Base-by-base conservation (phyloP, 2,329 filamentous ascomycete genomes). In the Mycosphaerella sp. region DNA sequence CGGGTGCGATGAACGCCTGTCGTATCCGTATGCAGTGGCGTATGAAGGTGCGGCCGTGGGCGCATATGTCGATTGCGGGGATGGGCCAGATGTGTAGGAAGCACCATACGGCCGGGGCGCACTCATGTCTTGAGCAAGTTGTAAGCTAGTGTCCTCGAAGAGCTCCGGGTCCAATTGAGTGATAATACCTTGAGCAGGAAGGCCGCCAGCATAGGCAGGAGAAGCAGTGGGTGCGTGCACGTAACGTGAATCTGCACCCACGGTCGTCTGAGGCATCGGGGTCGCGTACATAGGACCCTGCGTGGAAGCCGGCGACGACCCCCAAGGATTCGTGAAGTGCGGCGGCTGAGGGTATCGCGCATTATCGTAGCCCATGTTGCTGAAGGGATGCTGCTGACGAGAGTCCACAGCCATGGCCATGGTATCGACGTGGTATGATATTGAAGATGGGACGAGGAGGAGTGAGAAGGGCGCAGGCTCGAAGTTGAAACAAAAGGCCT, bases 361-460 rank as follows among this genome's bases (percentile, higher is more conserved):
- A 71, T 82, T 79, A 71, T 92, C 88, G 78, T 92, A 93, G 72
- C 82, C 83, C 76, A 95, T 80, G 70, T 80, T 81, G 81, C 87
- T 76, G 86, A 88, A 72, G 83, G 82, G 77, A 44, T 57, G 61
- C 84, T 72, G 72, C 61, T 76, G 87, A 63, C 90, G 87, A 68
- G 84, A 83, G 76, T 95, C 89, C 78, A 95, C 83, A 73, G 91
- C 88, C 89, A 95, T 95, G 76, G 89, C 93, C 90, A 95, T 95
- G 62, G 60, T 64, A 65, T 42, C 21, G 44, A 46, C 21, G 29
- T 56, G 45, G 45, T 53, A 51, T 29, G 17, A 21, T 44, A 14
- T 29, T 57, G 62, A 62, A 62, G 45, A 63, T 21, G 21, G 21
- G 21, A 21, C 2, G 21, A 21, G 54, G 62, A 64, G 63, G 40